Evolutionary conservation across 192 early-diverging fungal species (phyloP).

Genomic region (Backusella liffmaniae): DNA sequence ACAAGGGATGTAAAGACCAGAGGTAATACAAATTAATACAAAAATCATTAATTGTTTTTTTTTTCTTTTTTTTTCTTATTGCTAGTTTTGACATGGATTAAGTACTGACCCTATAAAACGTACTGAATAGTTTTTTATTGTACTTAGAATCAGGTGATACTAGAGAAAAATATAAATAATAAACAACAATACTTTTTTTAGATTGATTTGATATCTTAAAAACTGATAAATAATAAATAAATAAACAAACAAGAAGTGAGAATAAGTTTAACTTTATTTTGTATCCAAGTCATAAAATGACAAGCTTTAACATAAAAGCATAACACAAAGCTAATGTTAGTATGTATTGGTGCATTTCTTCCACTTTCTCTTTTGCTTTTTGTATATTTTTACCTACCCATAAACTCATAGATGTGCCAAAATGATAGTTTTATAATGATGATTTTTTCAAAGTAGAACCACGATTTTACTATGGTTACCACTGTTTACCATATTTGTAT

Average conservation of each 20-base stretch:
- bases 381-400: too few relatives aligned
- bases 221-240: neutral
- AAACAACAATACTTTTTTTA: neutral
- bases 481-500: too few relatives aligned
- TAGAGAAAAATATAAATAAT: neutral
- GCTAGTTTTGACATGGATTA: neutral
- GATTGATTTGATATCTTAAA: neutral
- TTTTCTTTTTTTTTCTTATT: neutral
- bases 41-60: neutral
- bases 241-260: neutral
- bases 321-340: too few relatives aligned
- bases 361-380: too few relatives aligned
- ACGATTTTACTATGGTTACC: too few relatives aligned
- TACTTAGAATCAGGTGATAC: neutral
- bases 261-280: neutral
- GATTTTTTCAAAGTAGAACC: too few relatives aligned
- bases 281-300: neutral
- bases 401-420: too few relatives aligned
- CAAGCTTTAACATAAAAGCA: neutral
- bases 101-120: neutral
- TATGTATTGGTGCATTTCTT: too few relatives aligned
- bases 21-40: slow-evolving; percentile 1
- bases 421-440: too few relatives aligned
- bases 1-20: slow-evolving; percentile 2
- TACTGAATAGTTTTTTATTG: neutral